Evolutionary conservation across 352 stramenopile genomes (phyloP), one percentile per base, ranked within the genome.

Genomic region (Phytophthora citricola): DNA sequence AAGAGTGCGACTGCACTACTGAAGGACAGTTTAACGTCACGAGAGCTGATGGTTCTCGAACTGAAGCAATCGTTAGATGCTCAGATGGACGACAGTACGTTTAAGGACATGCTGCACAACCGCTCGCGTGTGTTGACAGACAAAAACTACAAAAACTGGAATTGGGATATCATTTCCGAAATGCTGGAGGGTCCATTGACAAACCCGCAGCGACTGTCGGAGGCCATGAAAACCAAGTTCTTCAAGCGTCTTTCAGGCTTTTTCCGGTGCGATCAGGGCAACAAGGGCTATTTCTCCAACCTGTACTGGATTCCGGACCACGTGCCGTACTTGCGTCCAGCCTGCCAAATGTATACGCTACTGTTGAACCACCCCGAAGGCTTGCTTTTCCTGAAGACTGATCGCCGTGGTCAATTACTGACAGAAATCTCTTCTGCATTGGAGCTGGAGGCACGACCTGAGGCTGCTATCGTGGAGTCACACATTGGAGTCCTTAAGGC

Each of bases 141-240:
- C 71, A 97, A 97, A 54, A 95, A 97, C 56, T 97, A 91, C 69
- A 94, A 83, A 45, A 94, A 94, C 55, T 97, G 90, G 90, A 95
- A 97, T 63, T 97, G 90, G 90, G 87, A 95, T 52, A 92, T 97
- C 57, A 95, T 97, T 62, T 91, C 89, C 1, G 89, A 97, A 56
- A 78, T 97, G 67, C 70, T 97, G 0, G 89, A 96, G 70, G 90
- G 90, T 1, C 83, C 89, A 17, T 66, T 97, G 12, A 94, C 89
- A 5, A 96, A 97, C 59, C 89, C 87, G 1, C 84, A 93, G 50
- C 80, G 90, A 5, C 78, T 95, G 1, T 95, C 88, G 0, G 90
- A 97, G 63, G 89, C 90, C 3, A 95, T 97, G 86, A 95, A 94
- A 68, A 96, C 90, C n/a, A 97, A 97, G 69, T 97, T 97, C 58